Conservation (phyloP, 371 early-diverging fungal species). For the Mucor irregularis region DNA sequence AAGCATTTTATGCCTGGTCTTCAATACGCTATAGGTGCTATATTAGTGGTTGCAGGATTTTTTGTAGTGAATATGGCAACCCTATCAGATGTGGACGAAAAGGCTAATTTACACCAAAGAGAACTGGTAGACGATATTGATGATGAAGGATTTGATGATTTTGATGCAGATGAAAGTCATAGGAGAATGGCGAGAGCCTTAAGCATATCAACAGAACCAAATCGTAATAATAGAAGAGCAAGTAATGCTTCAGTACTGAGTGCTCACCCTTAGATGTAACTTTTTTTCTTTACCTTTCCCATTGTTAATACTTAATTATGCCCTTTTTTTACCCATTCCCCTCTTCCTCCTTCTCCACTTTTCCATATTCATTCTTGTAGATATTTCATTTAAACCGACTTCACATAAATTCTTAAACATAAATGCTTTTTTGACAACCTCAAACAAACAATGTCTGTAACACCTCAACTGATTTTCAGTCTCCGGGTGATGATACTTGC, state of each 20-base stretch:
- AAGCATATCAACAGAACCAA: not conserved
- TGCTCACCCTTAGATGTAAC: constrained; percentile 7
- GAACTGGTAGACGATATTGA: not conserved
- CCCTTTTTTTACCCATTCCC: too few species aligned
- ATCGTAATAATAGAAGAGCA: constrained; percentile 1
- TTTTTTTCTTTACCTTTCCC: too few species aligned
- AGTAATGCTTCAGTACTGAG: constrained; percentile 3
- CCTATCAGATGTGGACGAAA: constrained; percentile 38
- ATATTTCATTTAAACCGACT: too few species aligned
- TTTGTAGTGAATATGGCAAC: constrained; percentile 61
- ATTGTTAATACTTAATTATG: too few species aligned
- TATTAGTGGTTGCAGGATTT: constrained; percentile 69
- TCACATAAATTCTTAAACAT: too few species aligned
- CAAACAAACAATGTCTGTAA: too few species aligned
- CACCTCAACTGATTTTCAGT: too few species aligned
- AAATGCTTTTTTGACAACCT: too few species aligned
- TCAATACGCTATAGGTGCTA: constrained; percentile 69
- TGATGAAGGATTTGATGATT: constrained; percentile 1
- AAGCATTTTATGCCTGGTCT: constrained; percentile 57
- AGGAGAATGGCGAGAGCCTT: constrained; percentile 9
- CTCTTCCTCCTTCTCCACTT: too few species aligned
- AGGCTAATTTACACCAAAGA: not conserved
- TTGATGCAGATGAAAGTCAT: not conserved
- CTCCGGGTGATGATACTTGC: constrained; percentile 9
- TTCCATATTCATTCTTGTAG: too few species aligned